These are phyloP conservation scores for Proteromonas lacertae DNA, from an alignment of 352 stramenopile species.

Conservation along the genomic window DNA sequence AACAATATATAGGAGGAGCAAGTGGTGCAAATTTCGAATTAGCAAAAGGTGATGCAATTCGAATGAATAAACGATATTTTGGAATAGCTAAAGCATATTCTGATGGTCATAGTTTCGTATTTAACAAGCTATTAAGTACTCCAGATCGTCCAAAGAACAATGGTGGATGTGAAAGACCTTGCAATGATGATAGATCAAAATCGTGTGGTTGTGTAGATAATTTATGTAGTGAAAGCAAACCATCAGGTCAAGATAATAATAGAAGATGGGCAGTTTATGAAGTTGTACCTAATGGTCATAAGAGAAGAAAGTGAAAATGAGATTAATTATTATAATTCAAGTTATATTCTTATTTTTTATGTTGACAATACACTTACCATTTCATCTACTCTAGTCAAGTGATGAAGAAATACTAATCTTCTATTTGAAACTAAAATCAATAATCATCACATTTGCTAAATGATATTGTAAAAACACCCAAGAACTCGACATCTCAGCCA, in stretches of 20 bases:
- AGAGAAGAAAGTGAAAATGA: no score
- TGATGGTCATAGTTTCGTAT: constrained; percentile 45
- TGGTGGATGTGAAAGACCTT: constrained; percentile 15
- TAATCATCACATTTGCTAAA: no score
- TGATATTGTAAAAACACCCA: no score
- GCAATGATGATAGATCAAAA: constrained; percentile 26
- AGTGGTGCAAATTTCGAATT: constrained; percentile 52
- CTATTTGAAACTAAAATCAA: no score
- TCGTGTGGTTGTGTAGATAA: constrained; percentile 37
- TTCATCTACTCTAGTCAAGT: no score
- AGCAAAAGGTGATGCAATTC: constrained; percentile 34
- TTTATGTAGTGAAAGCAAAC: constrained; percentile 20
- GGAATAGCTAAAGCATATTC: constrained; percentile 26
- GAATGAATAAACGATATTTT: constrained; percentile 39
- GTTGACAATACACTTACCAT: no score
- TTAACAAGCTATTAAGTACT: constrained; percentile 47
- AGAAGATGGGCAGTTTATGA: constrained; percentile 6
- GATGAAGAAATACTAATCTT: no score
- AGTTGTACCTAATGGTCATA: background rate
- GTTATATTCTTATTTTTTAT: no score
- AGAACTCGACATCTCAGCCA: no score
- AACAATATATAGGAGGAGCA: constrained; percentile 35
- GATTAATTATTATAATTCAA: no score
- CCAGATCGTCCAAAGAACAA: background rate
- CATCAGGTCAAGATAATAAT: constrained; percentile 2